Percentiles rank a stretch among this genome's conserved stretches.
Evolutionary conservation across 1,284 basidiomycete genomes (phyloP).

Genomic region (Fomitiporia mediterranea): DNA sequence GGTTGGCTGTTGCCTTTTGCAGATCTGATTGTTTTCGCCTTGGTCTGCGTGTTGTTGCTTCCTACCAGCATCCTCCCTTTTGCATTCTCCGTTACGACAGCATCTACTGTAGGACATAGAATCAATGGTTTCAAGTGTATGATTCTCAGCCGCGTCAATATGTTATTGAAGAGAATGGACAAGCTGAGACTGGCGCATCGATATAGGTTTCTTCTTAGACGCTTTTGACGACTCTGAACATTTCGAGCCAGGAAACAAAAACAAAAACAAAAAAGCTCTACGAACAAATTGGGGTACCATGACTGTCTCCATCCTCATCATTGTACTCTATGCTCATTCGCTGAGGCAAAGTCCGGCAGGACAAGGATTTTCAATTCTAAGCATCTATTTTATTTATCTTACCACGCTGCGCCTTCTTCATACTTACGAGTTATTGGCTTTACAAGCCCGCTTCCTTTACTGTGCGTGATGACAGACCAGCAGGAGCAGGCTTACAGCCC

Average conservation of each 20-base stretch:
- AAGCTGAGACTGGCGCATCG: slow-evolving; percentile 71
- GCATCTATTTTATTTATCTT: slow-evolving; percentile 81
- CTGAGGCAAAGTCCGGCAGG: slow-evolving; percentile 42
- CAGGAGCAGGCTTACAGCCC: slow-evolving; percentile 52
- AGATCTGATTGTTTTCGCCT: neutral
- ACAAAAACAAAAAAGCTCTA: neutral
- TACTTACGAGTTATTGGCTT: slow-evolving; percentile 79
- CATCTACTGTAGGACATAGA: no score
- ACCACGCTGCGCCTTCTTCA: slow-evolving; percentile 76
- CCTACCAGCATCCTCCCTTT: neutral
- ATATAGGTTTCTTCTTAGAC: neutral
- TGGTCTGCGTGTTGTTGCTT: neutral
- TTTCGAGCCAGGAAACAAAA: no score
- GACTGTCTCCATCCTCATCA: slow-evolving; percentile 23
- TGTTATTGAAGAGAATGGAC: slow-evolving; percentile 55
- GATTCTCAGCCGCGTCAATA: neutral
- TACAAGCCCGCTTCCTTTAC: slow-evolving; percentile 72
- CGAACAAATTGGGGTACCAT: neutral
- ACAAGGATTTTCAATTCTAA: slow-evolving; percentile 62
- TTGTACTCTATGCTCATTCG: slow-evolving; percentile 29
- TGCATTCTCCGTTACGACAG: neutral
- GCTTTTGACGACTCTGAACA: no score
- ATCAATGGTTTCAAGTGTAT: no score
- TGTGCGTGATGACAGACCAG: slow-evolving; percentile 55
- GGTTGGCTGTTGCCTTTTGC: neutral